phyloP scores from a whole-genome alignment of 768 basidiomycete species.

The Leucosporidium yakuticum region DNA sequence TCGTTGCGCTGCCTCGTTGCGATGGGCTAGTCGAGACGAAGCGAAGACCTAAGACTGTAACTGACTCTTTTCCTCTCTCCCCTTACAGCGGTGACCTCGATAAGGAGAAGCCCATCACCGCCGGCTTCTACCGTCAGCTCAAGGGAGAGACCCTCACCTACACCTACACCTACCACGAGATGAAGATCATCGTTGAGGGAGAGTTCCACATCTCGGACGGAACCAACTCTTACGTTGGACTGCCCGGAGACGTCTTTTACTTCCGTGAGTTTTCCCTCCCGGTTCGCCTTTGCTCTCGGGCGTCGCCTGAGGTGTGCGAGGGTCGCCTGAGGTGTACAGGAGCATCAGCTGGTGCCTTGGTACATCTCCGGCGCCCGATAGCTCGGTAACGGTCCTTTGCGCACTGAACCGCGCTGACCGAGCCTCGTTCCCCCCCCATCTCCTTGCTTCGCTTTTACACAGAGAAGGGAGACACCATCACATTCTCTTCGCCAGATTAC shows the following conservation, averaged over 20 bases:
- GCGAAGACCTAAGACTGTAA: too few species aligned
- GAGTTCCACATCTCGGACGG: conserved; percentile 7
- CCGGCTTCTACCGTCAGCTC: conserved; percentile 8
- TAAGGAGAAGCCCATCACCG: conserved; percentile 5
- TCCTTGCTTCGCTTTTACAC: not conserved
- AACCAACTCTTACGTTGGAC: not conserved
- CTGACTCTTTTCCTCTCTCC: too few species aligned
- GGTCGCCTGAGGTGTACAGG: too few species aligned
- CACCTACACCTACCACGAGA: conserved; percentile 9
- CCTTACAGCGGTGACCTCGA: too few species aligned
- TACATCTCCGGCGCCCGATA: too few species aligned
- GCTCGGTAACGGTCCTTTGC: too few species aligned
- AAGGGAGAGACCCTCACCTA: not conserved
- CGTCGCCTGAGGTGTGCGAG: too few species aligned
- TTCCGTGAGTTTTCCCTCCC: not conserved
- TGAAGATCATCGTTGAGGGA: conserved; percentile 5
- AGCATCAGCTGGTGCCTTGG: too few species aligned
- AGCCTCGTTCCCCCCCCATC: not conserved
- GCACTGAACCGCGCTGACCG: too few species aligned
- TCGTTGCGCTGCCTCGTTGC: too few species aligned
- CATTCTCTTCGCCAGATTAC: conserved; percentile 1
- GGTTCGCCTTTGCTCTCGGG: not conserved
- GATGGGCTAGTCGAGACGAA: too few species aligned
- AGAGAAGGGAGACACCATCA: conserved; percentile 7
- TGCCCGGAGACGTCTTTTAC: conserved; percentile 5